Percentiles rank a stretch among this genome's conserved stretches.
phyloP scores from a whole-genome alignment of 2,329 filamentous ascomycete genomes.

The Colletotrichum scovillei region DNA sequence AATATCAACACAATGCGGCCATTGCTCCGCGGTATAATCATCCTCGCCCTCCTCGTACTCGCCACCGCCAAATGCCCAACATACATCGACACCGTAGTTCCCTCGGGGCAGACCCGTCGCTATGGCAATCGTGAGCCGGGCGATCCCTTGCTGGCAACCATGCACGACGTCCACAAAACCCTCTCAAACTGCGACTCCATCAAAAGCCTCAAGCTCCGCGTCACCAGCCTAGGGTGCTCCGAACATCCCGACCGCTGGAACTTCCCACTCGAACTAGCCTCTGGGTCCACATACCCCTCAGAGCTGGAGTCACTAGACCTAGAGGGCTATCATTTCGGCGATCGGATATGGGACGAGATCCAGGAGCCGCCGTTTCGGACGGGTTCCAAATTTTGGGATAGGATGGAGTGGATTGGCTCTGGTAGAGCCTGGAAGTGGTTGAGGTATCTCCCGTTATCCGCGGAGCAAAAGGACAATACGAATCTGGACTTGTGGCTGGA shows the following conservation, averaged over 20 bases:
- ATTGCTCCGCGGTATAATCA: not conserved
- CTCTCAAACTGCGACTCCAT: conserved; percentile 8
- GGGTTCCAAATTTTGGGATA: not conserved
- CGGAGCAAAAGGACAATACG: not conserved
- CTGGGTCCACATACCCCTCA: not conserved
- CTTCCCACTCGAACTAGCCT: not conserved
- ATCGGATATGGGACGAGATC: not conserved
- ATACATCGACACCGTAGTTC: conserved; percentile 20
- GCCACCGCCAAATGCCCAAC: not conserved
- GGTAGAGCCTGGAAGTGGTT: conserved; percentile 9
- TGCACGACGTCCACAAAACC: conserved; percentile 13
- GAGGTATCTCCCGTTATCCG: not conserved
- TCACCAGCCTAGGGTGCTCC: conserved; percentile 3
- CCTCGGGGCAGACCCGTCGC: not conserved
- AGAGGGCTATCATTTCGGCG: conserved; percentile 19
- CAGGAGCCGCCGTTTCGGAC: too few species aligned
- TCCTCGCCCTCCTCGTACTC: not conserved
- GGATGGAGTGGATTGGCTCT: not conserved
- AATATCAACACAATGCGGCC: not conserved
- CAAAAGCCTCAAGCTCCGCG: conserved; percentile 23
- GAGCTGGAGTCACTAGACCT: conserved; percentile 15
- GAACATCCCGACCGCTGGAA: conserved; percentile 9
- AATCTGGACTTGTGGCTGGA: conserved; percentile 29
- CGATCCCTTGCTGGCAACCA: conserved; percentile 10
- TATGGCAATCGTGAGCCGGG: conserved; percentile 16